These are phyloP conservation scores for Cucumis melo DNA, from an alignment of 306 rosid species.

Conservation along the genomic window DNA sequence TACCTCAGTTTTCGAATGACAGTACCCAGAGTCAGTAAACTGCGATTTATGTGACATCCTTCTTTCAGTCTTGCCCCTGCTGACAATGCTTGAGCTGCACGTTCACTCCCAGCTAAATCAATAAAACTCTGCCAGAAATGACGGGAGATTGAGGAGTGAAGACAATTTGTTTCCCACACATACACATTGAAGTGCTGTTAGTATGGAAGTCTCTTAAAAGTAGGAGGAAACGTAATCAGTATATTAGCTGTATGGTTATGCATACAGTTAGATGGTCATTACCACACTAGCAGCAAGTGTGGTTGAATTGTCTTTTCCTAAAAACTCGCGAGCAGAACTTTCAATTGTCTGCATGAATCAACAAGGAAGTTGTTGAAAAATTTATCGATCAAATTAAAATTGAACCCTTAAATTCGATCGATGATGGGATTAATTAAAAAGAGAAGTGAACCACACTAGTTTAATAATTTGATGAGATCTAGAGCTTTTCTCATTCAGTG, in stretches of 20 bases:
- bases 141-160: not conserved
- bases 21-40: conserved; percentile 84
- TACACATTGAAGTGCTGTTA: not conserved
- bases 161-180: not conserved
- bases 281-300: conserved; percentile 93
- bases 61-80: conserved; percentile 92
- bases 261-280: conserved; percentile 11
- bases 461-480: conserved; percentile 96
- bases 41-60: conserved; percentile 97
- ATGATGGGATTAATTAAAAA: not conserved
- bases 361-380: conserved; percentile 7
- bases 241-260: not conserved
- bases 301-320: conserved; percentile 86
- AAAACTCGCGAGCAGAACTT: conserved; percentile 93
- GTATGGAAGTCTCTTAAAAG: not conserved
- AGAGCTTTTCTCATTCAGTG: conserved; percentile 84
- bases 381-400: conserved; percentile 10
- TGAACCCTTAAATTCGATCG: not conserved
- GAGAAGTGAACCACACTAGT: conserved; percentile 37
- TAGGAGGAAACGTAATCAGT: not conserved
- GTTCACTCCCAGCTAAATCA: conserved; percentile 98
- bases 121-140: conserved; percentile 73
- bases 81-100: conserved; percentile 90
- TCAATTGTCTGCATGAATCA: conserved; percentile 65
- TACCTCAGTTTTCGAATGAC: conserved; percentile 98